These are phyloP conservation scores for Wickerhamiella galacta DNA, from an alignment of 805 yeast genomes.

Conservation along the genomic window DNA sequence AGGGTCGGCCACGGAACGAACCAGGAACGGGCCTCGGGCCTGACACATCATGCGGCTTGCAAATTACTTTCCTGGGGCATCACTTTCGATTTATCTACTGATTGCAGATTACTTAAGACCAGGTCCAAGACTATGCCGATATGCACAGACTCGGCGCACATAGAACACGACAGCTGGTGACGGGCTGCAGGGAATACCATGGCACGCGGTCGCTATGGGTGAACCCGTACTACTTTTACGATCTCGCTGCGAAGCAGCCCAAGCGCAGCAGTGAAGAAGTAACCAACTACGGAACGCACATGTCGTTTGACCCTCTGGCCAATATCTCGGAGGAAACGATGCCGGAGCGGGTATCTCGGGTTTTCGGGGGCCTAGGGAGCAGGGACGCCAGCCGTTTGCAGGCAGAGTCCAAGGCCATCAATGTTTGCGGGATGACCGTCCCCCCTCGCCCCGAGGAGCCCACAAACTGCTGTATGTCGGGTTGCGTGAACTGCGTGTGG, in stretches of 20 bases:
- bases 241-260: constrained; percentile 5
- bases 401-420: constrained; percentile 20
- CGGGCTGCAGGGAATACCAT: too few species aligned
- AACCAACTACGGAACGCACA: constrained; percentile 1
- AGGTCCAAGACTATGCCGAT: too few species aligned
- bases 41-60: too few species aligned
- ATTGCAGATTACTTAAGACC: too few species aligned
- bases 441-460: constrained; percentile 82
- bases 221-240: constrained; percentile 13
- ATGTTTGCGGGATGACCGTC: constrained; percentile 51
- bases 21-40: too few species aligned
- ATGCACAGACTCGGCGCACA: too few species aligned
- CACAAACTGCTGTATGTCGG: constrained; percentile 94
- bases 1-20: too few species aligned
- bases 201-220: too few species aligned
- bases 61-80: too few species aligned
- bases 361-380: constrained; percentile 22
- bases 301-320: constrained; percentile 12
- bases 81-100: too few species aligned
- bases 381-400: constrained; percentile 18
- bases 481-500: constrained; percentile 96
- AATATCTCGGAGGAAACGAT: constrained; percentile 9
- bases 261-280: neutral
- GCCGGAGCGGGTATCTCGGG: constrained; percentile 14
- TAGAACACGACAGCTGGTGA: too few species aligned